Evolutionary conservation across 352 stramenopile genomes (phyloP).

Genomic region (Globisporangium cederbergense): DNA sequence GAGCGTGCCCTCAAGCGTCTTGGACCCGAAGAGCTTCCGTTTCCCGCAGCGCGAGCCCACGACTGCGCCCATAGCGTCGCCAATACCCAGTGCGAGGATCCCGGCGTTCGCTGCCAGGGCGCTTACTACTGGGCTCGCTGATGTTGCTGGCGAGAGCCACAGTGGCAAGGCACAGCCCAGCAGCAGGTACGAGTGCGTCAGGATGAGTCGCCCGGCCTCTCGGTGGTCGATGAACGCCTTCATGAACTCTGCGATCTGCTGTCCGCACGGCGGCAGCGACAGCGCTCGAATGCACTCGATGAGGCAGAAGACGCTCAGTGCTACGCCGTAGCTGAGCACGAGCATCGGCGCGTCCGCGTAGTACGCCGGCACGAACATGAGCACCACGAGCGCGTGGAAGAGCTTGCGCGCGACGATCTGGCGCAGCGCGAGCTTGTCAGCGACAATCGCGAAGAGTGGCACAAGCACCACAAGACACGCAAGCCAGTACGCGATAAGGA

Average conservation of each 20-base stretch:
- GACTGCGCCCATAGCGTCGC: slow-evolving; percentile 73
- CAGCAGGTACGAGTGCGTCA: slow-evolving; percentile 80
- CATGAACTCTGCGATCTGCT: slow-evolving; percentile 55
- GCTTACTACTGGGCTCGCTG: not conserved
- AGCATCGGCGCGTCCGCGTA: slow-evolving; percentile 55
- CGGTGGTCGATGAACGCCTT: slow-evolving; percentile 72
- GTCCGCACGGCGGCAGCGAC: slow-evolving; percentile 52
- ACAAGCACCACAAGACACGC: slow-evolving; percentile 48
- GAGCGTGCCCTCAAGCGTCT: slow-evolving; percentile 59
- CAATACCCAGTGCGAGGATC: slow-evolving; percentile 63
- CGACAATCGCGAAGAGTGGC: slow-evolving; percentile 46
- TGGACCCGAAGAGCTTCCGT: slow-evolving; percentile 52
- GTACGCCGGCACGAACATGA: slow-evolving; percentile 75
- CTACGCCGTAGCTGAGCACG: slow-evolving; percentile 74
- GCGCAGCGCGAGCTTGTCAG: slow-evolving; percentile 32
- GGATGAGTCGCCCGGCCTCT: slow-evolving; percentile 58
- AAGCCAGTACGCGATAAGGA: slow-evolving; percentile 58
- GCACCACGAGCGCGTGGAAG: slow-evolving; percentile 74
- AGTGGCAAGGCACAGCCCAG: slow-evolving; percentile 71
- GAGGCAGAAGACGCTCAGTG: slow-evolving; percentile 64
- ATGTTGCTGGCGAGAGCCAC: slow-evolving; percentile 36
- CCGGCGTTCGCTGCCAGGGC: slow-evolving; percentile 57
- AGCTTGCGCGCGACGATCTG: slow-evolving; percentile 80
- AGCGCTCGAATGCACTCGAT: slow-evolving; percentile 65
- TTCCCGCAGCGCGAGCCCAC: slow-evolving; percentile 53